A percentile compares a stretch with the other conserved stretches of the same genome.
Evolutionary conservation across 2,329 filamentous ascomycete genomes (phyloP).

Genomic region (Apiospora malaysiana): DNA sequence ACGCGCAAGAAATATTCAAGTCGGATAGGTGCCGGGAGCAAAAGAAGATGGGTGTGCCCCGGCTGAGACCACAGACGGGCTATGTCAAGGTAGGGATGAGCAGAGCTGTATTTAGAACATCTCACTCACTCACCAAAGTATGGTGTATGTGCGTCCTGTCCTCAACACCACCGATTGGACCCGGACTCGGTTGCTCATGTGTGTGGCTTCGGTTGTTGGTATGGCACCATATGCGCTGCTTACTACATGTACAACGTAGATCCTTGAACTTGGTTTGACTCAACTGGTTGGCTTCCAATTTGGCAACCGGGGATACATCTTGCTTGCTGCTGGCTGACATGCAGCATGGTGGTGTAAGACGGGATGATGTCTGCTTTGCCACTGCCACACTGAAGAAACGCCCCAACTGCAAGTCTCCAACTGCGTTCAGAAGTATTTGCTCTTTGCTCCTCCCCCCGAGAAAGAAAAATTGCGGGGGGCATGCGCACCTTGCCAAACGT

Average conservation of each 20-base stretch:
- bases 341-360: not conserved
- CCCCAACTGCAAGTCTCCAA: no score
- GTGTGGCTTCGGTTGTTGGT: not conserved
- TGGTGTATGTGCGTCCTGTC: not conserved
- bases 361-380: not conserved
- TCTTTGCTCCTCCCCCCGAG: not conserved
- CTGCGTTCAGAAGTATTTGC: no score
- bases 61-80: slow-evolving; percentile 15
- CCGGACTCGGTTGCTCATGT: not conserved
- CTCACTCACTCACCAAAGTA: not conserved
- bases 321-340: slow-evolving; percentile 6
- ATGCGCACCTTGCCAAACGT: not conserved
- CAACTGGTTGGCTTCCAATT: not conserved
- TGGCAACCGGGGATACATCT: not conserved
- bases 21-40: not conserved
- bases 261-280: slow-evolving; percentile 10
- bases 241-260: slow-evolving; percentile 12
- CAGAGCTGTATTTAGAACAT: slow-evolving; percentile 18
- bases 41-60: not conserved
- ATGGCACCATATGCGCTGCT: not conserved
- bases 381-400: not conserved
- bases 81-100: slow-evolving; percentile 16
- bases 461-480: not conserved
- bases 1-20: not conserved
- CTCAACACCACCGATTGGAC: slow-evolving; percentile 7